Conservation (phyloP, 495 filamentous ascomycete species). For the Aspergillus avenaceus region DNA sequence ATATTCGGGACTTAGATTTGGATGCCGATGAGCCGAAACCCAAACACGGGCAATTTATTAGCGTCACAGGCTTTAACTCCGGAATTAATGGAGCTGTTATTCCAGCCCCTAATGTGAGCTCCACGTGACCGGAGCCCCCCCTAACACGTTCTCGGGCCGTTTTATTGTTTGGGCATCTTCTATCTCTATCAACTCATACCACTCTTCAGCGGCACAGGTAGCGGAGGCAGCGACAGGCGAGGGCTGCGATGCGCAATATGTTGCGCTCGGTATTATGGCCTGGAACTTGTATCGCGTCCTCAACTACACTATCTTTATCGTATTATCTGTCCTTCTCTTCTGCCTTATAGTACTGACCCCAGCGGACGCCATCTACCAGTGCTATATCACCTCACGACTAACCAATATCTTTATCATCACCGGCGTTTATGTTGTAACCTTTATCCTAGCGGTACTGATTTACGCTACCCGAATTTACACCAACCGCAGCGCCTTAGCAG, state of each 20-base stretch:
- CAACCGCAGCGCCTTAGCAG: slow-evolving; percentile 68
- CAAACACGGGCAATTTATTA: no score
- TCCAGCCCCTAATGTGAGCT: no score
- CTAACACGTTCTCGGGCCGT: not conserved
- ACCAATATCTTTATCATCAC: slow-evolving; percentile 84
- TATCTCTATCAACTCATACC: not conserved
- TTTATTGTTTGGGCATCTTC: no score
- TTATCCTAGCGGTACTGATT: slow-evolving; percentile 66
- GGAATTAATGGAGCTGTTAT: no score
- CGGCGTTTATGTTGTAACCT: slow-evolving; percentile 71
- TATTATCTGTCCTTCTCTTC: slow-evolving; percentile 70
- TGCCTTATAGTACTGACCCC: slow-evolving; percentile 77
- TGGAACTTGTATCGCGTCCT: slow-evolving; percentile 68
- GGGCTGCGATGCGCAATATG: slow-evolving; percentile 13
- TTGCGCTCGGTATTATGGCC: slow-evolving; percentile 36
- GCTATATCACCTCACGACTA: slow-evolving; percentile 55
- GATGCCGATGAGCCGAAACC: no score
- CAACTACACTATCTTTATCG: slow-evolving; percentile 74
- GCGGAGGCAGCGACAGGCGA: not conserved
- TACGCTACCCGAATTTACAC: slow-evolving; percentile 88
- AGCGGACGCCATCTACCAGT: slow-evolving; percentile 77
- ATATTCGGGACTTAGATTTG: no score
- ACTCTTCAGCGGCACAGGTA: not conserved
- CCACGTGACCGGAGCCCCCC: slow-evolving; percentile 1
- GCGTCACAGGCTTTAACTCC: no score